phyloP scores from a whole-genome alignment of 805 yeast genomes.

The Groenewaldozyma tartarivorans region DNA sequence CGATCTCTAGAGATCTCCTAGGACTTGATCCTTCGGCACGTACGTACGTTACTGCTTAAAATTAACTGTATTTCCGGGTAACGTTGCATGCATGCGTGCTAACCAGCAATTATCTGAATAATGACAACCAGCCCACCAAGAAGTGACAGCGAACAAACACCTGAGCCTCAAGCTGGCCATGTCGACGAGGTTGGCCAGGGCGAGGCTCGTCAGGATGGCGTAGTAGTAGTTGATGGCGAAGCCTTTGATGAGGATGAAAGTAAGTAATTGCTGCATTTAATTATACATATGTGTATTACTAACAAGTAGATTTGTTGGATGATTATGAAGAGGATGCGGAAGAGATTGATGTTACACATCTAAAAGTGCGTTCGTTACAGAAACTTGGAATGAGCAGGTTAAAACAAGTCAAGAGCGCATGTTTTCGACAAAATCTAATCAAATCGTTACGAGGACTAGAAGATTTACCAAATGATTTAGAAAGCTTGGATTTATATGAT shows the following conservation, averaged over 20 bases:
- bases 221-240: conserved; percentile 30
- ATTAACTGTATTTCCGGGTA: no score
- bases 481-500: conserved; percentile 83
- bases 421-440: conserved; percentile 76
- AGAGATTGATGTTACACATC: conserved; percentile 56
- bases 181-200: no score
- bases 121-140: no score
- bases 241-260: conserved; percentile 61
- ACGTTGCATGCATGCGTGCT: no score
- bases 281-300: conserved; percentile 36
- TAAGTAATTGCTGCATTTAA: conserved; percentile 20
- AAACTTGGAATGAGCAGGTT: conserved; percentile 54
- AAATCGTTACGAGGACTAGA: conserved; percentile 68
- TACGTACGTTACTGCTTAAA: no score
- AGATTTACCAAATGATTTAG: conserved; percentile 44
- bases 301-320: conserved; percentile 27
- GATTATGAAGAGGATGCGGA: conserved; percentile 42
- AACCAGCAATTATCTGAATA: no score
- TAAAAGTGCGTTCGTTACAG: conserved; percentile 55
- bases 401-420: conserved; percentile 45
- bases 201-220: no score
- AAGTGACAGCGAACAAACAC: no score
- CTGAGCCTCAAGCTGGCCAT: no score
- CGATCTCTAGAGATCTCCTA: no score
- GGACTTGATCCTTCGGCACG: no score